phyloP scores from a whole-genome alignment of 306 rosid species.

The Malus orientalis region DNA sequence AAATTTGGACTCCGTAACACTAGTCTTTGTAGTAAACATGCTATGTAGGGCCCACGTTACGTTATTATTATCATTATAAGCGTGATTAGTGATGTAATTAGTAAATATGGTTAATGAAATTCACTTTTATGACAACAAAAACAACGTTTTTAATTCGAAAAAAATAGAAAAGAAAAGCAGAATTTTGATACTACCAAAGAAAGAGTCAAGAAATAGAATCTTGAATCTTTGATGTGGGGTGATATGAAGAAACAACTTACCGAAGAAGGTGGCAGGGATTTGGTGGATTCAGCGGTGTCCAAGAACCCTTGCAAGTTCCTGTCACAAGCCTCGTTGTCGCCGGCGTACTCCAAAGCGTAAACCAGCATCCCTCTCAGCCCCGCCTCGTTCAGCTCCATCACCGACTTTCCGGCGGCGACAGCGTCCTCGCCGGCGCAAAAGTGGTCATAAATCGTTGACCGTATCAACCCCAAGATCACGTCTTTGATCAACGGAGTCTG shows the following conservation, averaged over 20 bases:
- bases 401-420: constrained; percentile 29
- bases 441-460: constrained; percentile 42
- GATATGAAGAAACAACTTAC: constrained; percentile 31
- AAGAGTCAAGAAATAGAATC: not conserved
- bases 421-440: constrained; percentile 88
- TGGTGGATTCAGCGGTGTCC: constrained; percentile 44
- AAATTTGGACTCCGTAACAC: too few species aligned
- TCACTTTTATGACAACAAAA: too few species aligned
- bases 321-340: constrained; percentile 52
- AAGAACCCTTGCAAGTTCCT: constrained; percentile 51
- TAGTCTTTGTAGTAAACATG: too few species aligned
- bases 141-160: too few species aligned
- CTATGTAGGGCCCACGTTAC: too few species aligned
- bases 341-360: constrained; percentile 68
- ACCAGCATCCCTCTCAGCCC: constrained; percentile 78
- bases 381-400: constrained; percentile 26
- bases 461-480: constrained; percentile 14
- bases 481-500: constrained; percentile 12
- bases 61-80: too few species aligned
- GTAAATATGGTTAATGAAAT: too few species aligned
- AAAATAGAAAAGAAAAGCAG: not conserved
- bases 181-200: not conserved
- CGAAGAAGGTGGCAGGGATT: constrained; percentile 63
- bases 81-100: too few species aligned
- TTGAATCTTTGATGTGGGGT: not conserved